A percentile compares a stretch with the other conserved stretches of the same genome.
phyloP scores from a whole-genome alignment of 2,329 filamentous ascomycete genomes.

The Pseudocercospora musae region DNA sequence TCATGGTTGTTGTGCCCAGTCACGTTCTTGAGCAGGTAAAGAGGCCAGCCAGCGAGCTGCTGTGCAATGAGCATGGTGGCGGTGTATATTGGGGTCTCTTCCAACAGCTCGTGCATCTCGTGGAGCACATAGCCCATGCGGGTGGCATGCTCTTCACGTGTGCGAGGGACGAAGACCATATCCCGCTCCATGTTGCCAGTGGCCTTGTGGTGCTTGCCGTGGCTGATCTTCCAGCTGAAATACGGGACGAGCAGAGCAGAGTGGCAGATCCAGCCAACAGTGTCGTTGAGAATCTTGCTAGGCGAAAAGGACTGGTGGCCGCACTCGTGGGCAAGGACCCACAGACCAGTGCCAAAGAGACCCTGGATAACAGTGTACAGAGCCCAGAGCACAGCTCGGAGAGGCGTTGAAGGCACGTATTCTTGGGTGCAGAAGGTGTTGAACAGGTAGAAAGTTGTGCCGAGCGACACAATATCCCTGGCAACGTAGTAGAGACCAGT shows the following conservation, averaged over 20 bases:
- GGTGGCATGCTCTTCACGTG: conserved; percentile 73
- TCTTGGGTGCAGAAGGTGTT: conserved; percentile 87
- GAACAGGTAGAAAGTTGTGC: conserved; percentile 78
- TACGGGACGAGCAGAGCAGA: conserved; percentile 88
- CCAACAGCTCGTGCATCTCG: conserved; percentile 82
- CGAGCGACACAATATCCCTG: conserved; percentile 72
- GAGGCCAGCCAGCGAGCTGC: conserved; percentile 88
- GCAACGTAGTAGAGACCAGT: conserved; percentile 77
- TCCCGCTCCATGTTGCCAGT: conserved; percentile 96
- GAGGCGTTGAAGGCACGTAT: conserved; percentile 66
- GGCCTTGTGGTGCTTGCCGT: conserved; percentile 99
- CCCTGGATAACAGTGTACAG: conserved; percentile 79
- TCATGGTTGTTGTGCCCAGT: conserved; percentile 96
- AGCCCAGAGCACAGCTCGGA: conserved; percentile 64
- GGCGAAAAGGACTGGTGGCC: conserved; percentile 94
- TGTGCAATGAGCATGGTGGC: conserved; percentile 71
- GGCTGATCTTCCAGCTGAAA: conserved; percentile 99
- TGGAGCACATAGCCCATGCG: conserved; percentile 71
- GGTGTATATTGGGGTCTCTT: conserved; percentile 89
- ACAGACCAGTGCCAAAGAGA: conserved; percentile 87
- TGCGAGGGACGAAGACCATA: conserved; percentile 98
- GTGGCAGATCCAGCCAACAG: conserved; percentile 87
- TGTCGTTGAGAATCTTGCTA: conserved; percentile 87
- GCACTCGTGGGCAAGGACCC: conserved; percentile 97
- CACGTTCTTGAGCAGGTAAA: conserved; percentile 87